phyloP scores from a whole-genome alignment of 2,329 filamentous ascomycete species.

The Pseudogymnoascus sp. region DNA sequence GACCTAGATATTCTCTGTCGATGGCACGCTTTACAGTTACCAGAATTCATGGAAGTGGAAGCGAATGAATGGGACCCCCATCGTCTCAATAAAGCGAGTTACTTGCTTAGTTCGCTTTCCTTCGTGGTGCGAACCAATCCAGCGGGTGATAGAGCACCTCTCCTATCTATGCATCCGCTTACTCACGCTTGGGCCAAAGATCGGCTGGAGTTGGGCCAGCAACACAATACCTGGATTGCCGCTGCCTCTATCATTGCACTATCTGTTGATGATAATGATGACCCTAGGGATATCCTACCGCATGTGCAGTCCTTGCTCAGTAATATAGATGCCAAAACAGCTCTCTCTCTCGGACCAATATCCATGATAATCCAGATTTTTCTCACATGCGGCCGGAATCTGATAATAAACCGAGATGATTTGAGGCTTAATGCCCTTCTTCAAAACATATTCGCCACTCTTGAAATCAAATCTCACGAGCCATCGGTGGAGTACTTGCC shows the following conservation, averaged over 20 bases:
- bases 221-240: constrained; percentile 10
- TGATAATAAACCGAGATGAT: constrained; percentile 14
- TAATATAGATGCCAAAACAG: constrained; percentile 10
- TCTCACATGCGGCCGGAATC: constrained; percentile 11
- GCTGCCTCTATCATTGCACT: constrained; percentile 16
- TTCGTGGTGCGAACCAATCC: constrained; percentile 17
- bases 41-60: constrained; percentile 15
- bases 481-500: constrained; percentile 14
- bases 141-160: background rate
- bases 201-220: constrained; percentile 16
- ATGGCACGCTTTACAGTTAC: constrained; percentile 18
- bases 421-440: constrained; percentile 12
- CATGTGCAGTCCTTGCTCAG: constrained; percentile 15
- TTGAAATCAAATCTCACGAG: constrained; percentile 8
- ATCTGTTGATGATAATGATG: constrained; percentile 8
- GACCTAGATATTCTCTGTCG: constrained; percentile 9
- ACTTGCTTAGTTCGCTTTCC: constrained; percentile 25
- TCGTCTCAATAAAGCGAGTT: constrained; percentile 22
- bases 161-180: constrained; percentile 30
- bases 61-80: constrained; percentile 23
- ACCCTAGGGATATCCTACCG: constrained; percentile 12
- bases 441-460: constrained; percentile 13
- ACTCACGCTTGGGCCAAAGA: constrained; percentile 30
- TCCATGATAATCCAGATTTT: constrained; percentile 10
- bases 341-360: constrained; percentile 8